phyloP scores from a whole-genome alignment of 2,329 filamentous ascomycete genomes.

The Calonectria hongkongensis region DNA sequence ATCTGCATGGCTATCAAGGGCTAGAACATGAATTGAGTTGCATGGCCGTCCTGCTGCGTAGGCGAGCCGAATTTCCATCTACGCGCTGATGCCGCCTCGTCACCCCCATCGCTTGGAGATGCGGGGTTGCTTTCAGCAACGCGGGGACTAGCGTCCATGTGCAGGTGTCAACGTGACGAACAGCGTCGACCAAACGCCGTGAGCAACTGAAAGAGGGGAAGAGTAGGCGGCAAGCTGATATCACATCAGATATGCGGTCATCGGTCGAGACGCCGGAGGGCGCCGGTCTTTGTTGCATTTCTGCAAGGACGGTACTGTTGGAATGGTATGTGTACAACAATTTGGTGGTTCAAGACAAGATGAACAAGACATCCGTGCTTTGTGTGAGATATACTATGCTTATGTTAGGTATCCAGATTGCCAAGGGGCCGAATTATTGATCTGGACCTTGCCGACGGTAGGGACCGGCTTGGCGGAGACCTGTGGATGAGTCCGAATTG shows the following conservation, averaged over 20 bases:
- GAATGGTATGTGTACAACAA: constrained; percentile 1
- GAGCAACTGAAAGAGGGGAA: constrained; percentile 8
- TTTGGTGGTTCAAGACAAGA: neutral
- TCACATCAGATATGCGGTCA: constrained; percentile 42
- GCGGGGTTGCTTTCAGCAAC: constrained; percentile 54
- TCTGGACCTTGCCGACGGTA: constrained; percentile 14
- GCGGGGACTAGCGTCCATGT: constrained; percentile 55
- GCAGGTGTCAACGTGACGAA: constrained; percentile 51
- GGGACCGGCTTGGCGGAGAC: constrained; percentile 28
- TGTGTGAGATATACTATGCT: constrained; percentile 6
- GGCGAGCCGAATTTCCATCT: constrained; percentile 46
- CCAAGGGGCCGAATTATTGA: constrained; percentile 31
- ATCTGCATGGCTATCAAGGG: constrained; percentile 44
- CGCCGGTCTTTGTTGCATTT: constrained; percentile 38
- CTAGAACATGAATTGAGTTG: constrained; percentile 35
- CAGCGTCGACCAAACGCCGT: constrained; percentile 35
- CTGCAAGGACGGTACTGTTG: constrained; percentile 18
- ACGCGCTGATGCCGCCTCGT: constrained; percentile 56
- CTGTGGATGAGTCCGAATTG: constrained; percentile 32
- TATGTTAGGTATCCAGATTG: constrained; percentile 13
- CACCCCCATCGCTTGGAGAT: constrained; percentile 43
- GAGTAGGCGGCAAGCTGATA: constrained; percentile 37
- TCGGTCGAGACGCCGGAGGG: constrained; percentile 45
- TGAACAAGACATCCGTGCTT: constrained; percentile 25
- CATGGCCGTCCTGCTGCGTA: constrained; percentile 6